These are phyloP conservation scores for Staphylotrichum tortipilum DNA, from an alignment of 495 filamentous ascomycete genomes.

Conservation along the genomic window DNA sequence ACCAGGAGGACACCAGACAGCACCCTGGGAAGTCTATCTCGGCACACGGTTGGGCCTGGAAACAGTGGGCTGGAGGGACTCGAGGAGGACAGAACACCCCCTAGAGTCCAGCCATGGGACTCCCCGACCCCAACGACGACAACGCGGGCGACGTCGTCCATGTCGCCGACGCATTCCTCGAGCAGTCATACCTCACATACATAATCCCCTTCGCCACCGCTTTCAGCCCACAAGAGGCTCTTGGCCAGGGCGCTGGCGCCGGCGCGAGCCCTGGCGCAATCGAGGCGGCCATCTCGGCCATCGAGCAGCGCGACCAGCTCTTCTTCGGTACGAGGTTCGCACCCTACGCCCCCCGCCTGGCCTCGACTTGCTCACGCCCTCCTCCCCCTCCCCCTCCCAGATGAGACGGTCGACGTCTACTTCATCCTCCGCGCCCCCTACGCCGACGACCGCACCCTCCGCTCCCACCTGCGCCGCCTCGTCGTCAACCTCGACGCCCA, in stretches of 20 bases:
- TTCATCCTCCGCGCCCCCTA: slow-evolving; percentile 62
- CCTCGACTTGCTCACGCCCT: slow-evolving; percentile 53
- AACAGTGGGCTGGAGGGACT: no score
- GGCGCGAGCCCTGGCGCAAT: no score
- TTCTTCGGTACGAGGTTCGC: slow-evolving; percentile 58
- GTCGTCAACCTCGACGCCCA: slow-evolving; percentile 62
- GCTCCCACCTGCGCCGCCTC: slow-evolving; percentile 53
- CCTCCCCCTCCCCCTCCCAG: slow-evolving; percentile 49
- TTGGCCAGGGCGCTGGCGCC: slow-evolving; percentile 37
- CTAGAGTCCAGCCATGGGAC: slow-evolving; percentile 9
- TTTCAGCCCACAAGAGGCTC: slow-evolving; percentile 53
- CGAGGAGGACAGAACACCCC: no score
- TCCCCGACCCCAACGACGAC: slow-evolving; percentile 7
- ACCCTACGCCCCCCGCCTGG: slow-evolving; percentile 26
- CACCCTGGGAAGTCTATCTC: no score
- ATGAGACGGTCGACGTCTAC: slow-evolving; percentile 69
- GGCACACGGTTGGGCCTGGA: no score
- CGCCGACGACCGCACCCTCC: slow-evolving; percentile 49
- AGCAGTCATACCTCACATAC: slow-evolving; percentile 66
- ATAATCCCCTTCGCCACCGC: slow-evolving; percentile 64
- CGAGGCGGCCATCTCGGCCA: slow-evolving; percentile 39
- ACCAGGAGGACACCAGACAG: not conserved
- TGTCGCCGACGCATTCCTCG: slow-evolving; percentile 48
- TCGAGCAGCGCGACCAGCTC: slow-evolving; percentile 43
- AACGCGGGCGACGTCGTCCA: not conserved